Conservation (phyloP, 2,329 filamentous ascomycete genomes). For the Phaeosphaeriaceae sp. region DNA sequence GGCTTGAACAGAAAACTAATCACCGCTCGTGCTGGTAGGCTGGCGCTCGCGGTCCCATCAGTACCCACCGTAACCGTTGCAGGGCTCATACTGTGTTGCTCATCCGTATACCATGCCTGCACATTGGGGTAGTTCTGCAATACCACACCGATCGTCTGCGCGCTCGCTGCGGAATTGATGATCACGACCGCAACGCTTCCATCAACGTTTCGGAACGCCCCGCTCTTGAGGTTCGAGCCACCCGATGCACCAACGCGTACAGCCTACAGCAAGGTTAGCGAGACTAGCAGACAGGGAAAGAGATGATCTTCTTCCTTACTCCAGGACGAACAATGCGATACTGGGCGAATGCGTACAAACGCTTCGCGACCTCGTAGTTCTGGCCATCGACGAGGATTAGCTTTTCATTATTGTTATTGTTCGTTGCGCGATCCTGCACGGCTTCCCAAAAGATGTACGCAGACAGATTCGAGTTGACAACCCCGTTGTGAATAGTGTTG, state of each 20-base stretch:
- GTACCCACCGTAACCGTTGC: conserved; percentile 21
- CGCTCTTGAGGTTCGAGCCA: conserved; percentile 38
- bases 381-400: conserved; percentile 47
- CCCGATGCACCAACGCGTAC: conserved; percentile 44
- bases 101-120: conserved; percentile 36
- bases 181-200: conserved; percentile 38
- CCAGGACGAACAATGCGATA: conserved; percentile 51
- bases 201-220: conserved; percentile 43
- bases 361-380: conserved; percentile 42
- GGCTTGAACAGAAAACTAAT: conserved; percentile 33
- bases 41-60: conserved; percentile 32
- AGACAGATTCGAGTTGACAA: conserved; percentile 58
- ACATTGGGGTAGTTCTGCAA: conserved; percentile 16
- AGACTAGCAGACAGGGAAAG: no score
- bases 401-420: conserved; percentile 44
- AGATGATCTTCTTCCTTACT: no score
- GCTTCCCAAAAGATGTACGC: conserved; percentile 66
- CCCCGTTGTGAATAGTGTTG: conserved; percentile 59
- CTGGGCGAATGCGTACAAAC: conserved; percentile 53
- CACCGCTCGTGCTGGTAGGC: conserved; percentile 33
- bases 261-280: conserved; percentile 17
- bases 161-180: conserved; percentile 32
- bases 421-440: conserved; percentile 48
- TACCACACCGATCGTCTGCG: conserved; percentile 23
- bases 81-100: conserved; percentile 27